Evolutionary conservation across 176 grass and related monocot species (phyloP).

Genomic region (Paspalum vaginatum): DNA sequence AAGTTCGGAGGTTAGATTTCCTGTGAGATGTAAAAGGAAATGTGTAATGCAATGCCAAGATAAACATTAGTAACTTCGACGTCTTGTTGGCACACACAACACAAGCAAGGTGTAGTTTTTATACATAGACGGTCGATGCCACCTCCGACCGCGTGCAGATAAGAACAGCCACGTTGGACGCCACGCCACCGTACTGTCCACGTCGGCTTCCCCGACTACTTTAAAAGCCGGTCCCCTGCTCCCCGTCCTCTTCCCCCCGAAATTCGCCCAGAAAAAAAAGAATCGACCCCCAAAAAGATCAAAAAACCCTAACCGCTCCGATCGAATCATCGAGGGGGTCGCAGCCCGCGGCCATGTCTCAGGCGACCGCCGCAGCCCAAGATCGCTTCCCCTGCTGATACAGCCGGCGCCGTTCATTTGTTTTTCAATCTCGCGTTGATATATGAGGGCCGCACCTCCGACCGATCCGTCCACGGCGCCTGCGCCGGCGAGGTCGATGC

Average conservation of each 20-base stretch:
- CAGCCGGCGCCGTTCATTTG: background rate
- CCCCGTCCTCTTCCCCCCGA: background rate
- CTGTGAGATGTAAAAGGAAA: too few species aligned
- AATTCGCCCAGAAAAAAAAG: background rate
- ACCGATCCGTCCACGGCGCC: slow-evolving; percentile 42
- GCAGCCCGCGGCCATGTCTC: slow-evolving; percentile 18
- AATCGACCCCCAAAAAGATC: slow-evolving; percentile 12
- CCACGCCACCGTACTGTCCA: slow-evolving; percentile 3
- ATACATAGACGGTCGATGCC: slow-evolving; percentile 1
- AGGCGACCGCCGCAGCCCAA: slow-evolving; percentile 22
- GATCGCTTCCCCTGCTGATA: slow-evolving; percentile 17
- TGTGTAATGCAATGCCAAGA: too few species aligned
- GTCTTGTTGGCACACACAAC: too few species aligned
- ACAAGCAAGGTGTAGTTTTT: too few species aligned
- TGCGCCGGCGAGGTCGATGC: slow-evolving; percentile 55
- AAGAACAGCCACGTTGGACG: slow-evolving; percentile 11
- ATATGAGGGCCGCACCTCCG: slow-evolving; percentile 60
- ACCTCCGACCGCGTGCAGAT: slow-evolving; percentile 28
- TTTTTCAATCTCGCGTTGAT: background rate
- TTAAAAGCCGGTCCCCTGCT: slow-evolving; percentile 41
- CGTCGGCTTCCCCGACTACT: background rate
- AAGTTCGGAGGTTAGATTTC: too few species aligned
- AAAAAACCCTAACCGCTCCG: slow-evolving; percentile 35
- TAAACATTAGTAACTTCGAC: too few species aligned
- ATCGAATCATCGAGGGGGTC: slow-evolving; percentile 33